Conservation (phyloP, 2,329 filamentous ascomycete genomes). For the Periconia macrospinosa region DNA sequence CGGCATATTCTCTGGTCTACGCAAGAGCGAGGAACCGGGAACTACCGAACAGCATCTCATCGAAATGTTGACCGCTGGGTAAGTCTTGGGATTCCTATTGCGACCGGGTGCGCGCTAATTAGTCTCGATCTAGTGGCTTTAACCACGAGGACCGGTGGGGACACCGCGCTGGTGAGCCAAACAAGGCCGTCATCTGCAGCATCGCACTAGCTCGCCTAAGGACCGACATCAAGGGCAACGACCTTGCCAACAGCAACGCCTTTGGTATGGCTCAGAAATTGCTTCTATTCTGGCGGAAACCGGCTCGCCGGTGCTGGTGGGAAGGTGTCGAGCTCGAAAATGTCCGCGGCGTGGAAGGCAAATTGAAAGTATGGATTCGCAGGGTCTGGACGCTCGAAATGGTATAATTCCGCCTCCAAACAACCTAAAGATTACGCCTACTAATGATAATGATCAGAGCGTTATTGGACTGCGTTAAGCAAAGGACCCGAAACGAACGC, state of each 20-base stretch:
- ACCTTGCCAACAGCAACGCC: conserved; percentile 71
- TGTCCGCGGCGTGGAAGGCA: conserved; percentile 87
- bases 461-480: conserved; percentile 78
- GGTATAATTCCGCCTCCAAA: conserved; percentile 45
- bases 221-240: conserved; percentile 83
- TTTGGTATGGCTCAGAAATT: conserved; percentile 99
- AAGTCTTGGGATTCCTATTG: conserved; percentile 42
- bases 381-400: conserved; percentile 99
- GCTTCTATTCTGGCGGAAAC: conserved; percentile 96
- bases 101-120: conserved; percentile 8
- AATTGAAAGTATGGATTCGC: conserved; percentile 96
- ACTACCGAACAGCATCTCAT: conserved; percentile 98
- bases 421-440: neutral
- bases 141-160: conserved; percentile 96
- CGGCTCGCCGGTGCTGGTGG: conserved; percentile 97
- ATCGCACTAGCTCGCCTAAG: conserved; percentile 89
- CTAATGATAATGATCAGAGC: conserved; percentile 55
- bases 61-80: conserved; percentile 99
- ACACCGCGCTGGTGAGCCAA: conserved; percentile 94
- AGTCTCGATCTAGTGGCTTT: conserved; percentile 69
- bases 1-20: conserved; percentile 93
- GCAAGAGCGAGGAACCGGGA: conserved; percentile 92
- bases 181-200: conserved; percentile 98
- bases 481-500: neutral
- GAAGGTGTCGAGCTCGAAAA: conserved; percentile 90